A percentile compares a stretch with the other conserved stretches of the same genome.
phyloP scores from a whole-genome alignment of 805 yeast species.

The Candida sakaeoensis region DNA sequence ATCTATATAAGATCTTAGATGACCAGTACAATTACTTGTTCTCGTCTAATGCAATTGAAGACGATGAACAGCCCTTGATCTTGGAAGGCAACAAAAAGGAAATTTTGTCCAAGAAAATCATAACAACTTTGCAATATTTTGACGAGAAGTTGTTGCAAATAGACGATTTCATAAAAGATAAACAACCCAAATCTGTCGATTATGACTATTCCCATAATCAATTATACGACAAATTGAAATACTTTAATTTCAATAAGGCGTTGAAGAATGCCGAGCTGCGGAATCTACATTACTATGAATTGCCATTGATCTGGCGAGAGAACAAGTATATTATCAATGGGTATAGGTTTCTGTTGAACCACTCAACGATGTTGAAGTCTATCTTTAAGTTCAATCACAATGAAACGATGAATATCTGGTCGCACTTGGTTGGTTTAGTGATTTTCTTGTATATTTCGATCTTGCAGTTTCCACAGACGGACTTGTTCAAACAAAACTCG shows the following conservation, averaged over 20 bases:
- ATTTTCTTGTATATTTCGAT: conserved; percentile 53
- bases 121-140: conserved; percentile 39
- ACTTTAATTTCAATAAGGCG: conserved; percentile 38
- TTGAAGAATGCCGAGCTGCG: conserved; percentile 30
- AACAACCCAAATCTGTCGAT: conserved; percentile 26
- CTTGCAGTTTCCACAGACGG: conserved; percentile 61
- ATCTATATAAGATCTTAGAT: conserved; percentile 35
- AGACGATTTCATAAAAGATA: conserved; percentile 33
- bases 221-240: conserved; percentile 31
- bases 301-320: conserved; percentile 92
- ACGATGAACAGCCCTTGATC: not conserved
- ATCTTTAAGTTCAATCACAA: conserved; percentile 66
- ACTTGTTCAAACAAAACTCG: conserved; percentile 39
- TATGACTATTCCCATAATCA: conserved; percentile 20
- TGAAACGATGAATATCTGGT: conserved; percentile 92
- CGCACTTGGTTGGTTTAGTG: conserved; percentile 73
- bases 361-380: conserved; percentile 55
- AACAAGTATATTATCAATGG: conserved; percentile 82
- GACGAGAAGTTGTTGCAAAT: conserved; percentile 38
- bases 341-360: conserved; percentile 74
- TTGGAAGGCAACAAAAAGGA: conserved; percentile 17
- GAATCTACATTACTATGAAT: conserved; percentile 69
- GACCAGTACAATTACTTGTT: conserved; percentile 40
- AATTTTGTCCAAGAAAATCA: conserved; percentile 33
- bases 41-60: conserved; percentile 14